Base-by-base conservation (phyloP, 2,329 filamentous ascomycete species). In the Monilinia vaccinii-corymbosi region DNA sequence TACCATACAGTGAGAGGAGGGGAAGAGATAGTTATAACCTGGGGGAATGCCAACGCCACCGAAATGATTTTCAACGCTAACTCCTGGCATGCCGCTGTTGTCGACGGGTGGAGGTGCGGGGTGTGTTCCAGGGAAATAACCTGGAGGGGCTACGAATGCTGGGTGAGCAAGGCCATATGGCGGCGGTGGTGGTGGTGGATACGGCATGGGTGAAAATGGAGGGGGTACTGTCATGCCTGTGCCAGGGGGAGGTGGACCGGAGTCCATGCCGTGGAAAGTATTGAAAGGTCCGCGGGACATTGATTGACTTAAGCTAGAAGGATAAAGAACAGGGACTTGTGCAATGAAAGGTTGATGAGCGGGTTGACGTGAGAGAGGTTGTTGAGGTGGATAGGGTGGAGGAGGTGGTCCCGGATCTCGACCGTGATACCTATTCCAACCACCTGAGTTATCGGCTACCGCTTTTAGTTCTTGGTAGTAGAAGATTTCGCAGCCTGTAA, bases 11-110 rank as follows among this genome's bases (percentile, higher is more conserved):
- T 85, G 81, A 63, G 81, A 76, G 0, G 73, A 66, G 0, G 81
- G 78, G 71, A 85, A 86, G 67, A 85, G 79, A 71, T 84, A 83
- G 72, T 83, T 82, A 73, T 84, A 86, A 2, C 82, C 84, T 0
- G 80, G 81, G 66, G 85, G 83, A 62, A 79, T 79, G 45, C 82
- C 81, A 1, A 79, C 75, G 25, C 81, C 81, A 48, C 83, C 81
- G 0, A 80, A 80, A 0, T 78, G 76, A 71, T 85, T 84, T 50
- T 75, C 76, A 72, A 86, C 73, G 63, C 82, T 79, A 32, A 78
- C 75, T 0, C 80, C 80, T 0, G 81, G 79, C 62, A 80, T 77
- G 2, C 74, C 59, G 31, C 53, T 45, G 40, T 65, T 56, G 4
- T 58, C 52, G 8, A 51, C 13, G 5, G 64, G 57, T 13, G 56